Percentiles rank a stretch among this genome's conserved stretches.
Evolutionary conservation across 73 alveolate species (phyloP).

Genomic region (Paraurostyla sp.): DNA sequence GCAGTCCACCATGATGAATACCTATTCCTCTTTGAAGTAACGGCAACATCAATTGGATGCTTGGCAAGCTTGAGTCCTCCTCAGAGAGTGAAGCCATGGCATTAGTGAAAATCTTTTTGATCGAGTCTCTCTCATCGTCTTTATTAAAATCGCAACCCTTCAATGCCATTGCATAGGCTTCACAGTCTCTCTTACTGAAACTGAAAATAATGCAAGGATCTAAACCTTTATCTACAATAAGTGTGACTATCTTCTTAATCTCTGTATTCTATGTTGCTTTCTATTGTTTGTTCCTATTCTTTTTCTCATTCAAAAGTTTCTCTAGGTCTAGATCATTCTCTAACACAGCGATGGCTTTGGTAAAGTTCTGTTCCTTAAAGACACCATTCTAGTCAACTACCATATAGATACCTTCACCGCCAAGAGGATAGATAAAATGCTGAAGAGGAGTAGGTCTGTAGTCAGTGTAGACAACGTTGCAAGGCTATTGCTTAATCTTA

Average conservation of each 20-base stretch:
- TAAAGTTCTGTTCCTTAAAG: slow-evolving; percentile 98
- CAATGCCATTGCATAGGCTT: slow-evolving; percentile 96
- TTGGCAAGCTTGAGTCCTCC: slow-evolving; percentile 98
- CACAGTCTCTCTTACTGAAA: slow-evolving; percentile 99
- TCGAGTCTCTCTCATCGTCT: slow-evolving; percentile 95
- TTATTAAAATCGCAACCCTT: slow-evolving; percentile 93
- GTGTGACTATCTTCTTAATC: slow-evolving; percentile 85
- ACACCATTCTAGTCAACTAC: slow-evolving; percentile 98
- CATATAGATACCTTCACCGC: slow-evolving; percentile 97
- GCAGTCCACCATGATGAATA: slow-evolving; percentile 99
- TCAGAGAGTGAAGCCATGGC: slow-evolving; percentile 98
- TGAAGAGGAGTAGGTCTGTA: slow-evolving; percentile 99
- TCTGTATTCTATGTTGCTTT: slow-evolving; percentile 78
- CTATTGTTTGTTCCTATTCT: slow-evolving; percentile 79
- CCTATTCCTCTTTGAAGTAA: slow-evolving; percentile 98
- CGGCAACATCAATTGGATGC: slow-evolving; percentile 92
- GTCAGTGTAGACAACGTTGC: slow-evolving; percentile 99
- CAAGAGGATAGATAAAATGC: slow-evolving; percentile 97
- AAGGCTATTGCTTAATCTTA: slow-evolving; percentile 96
- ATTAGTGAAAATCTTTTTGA: slow-evolving; percentile 93
- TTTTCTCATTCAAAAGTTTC: slow-evolving; percentile 73
- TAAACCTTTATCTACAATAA: slow-evolving; percentile 81
- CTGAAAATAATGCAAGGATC: slow-evolving; percentile 98
- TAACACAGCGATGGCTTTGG: slow-evolving; percentile 93
- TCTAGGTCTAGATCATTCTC: slow-evolving; percentile 83